Evolutionary conservation across 1,284 basidiomycete species (phyloP), one percentile per base, ranked within the genome.

Genomic region (Schizophyllum commune): DNA sequence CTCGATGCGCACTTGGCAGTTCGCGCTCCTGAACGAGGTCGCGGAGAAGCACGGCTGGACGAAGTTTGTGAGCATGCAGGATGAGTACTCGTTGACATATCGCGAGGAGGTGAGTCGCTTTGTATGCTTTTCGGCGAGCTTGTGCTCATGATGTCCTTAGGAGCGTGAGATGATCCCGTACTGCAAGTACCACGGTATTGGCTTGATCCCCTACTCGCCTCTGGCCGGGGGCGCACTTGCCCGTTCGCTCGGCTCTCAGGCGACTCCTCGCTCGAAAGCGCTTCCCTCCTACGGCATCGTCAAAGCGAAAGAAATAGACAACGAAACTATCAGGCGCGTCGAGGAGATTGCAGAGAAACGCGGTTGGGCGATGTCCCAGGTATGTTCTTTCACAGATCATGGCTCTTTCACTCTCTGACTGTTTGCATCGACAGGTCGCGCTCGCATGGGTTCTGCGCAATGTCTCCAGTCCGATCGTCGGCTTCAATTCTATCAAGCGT

Each of bases 1-100:
- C 61, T 78, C 75, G 27, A 77, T 79, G 74, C 63, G 73, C 5
- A 68, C 72, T 21, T 79, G 76, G 76, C 74, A 79, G 55, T 76
- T 82, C 54, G 73, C 74, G 7, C 69, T 71, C 55, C 67, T 79
- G 66, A 78, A 78, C 62, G 69, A 74, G 51, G 71, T 71, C 15
- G 71, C 71, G 39, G 69, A 67, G 32, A 69, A 65, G 60, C 66
- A 74, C 52, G 69, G 68, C 1, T 73, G 72, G 72, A 75, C 73
- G 5, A 72, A 71, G 63, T 75, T 76, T 53, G 67, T 75, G 32
- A 73, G 72, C 59, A 74, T 74, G 71, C 74, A 75, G 63, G 70
- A 68, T 58, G 73, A 74, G 62, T 74, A 75, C 62, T 74, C 71
- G 52, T 64, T 75, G 15, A 61, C 76, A 8, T 76, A 75, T 64